These are phyloP conservation scores for Wickerhamomyces queroliae DNA, from an alignment of 805 yeast species.

Conservation along the genomic window DNA sequence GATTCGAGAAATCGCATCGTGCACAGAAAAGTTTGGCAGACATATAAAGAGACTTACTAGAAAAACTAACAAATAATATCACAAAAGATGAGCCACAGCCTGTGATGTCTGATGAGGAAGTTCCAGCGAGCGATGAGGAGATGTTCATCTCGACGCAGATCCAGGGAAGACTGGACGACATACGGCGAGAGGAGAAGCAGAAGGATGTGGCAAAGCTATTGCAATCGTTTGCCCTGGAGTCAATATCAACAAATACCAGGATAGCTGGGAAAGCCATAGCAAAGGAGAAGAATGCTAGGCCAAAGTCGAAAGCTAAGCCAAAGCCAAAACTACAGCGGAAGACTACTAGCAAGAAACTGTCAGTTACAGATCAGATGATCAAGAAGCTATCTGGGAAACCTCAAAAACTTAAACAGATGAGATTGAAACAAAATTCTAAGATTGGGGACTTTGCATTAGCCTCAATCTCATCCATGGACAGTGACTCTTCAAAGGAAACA, in stretches of 20 bases:
- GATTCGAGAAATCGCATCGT: too few species aligned
- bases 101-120: not conserved
- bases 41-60: too few species aligned
- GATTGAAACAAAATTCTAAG: not conserved
- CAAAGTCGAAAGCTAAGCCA: not conserved
- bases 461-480: not conserved
- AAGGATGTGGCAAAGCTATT: not conserved
- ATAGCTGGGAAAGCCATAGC: not conserved
- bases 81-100: not conserved
- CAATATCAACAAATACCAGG: too few species aligned
- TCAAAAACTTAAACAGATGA: slow-evolving; percentile 3
- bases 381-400: slow-evolving; percentile 12
- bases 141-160: slow-evolving; percentile 19
- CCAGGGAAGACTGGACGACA: slow-evolving; percentile 16
- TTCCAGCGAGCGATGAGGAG: slow-evolving; percentile 2
- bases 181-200: slow-evolving; percentile 9
- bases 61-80: not conserved
- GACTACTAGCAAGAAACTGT: not conserved
- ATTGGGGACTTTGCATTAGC: too few species aligned
- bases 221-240: slow-evolving; percentile 1
- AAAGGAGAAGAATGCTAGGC: not conserved
- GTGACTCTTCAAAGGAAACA: not conserved
- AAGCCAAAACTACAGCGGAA: not conserved
- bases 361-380: slow-evolving; percentile 6
- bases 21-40: too few species aligned